Base-by-base conservation (phyloP, 2,329 filamentous ascomycete genomes). In the Kalaharituber pfeilii region DNA sequence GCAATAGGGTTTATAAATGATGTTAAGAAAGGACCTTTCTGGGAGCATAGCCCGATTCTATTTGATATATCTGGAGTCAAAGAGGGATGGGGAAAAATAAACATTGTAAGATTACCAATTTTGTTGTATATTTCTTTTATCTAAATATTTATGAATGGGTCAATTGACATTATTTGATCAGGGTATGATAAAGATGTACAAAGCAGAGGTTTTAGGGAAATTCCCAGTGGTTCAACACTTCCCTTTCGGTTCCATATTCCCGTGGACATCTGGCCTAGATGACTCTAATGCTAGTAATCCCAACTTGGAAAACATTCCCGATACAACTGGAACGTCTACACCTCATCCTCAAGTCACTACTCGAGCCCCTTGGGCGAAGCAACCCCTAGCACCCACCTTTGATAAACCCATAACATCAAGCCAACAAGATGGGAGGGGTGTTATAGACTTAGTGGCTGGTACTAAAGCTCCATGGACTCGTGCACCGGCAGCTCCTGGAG, bases 151-250 rank as follows among this genome's bases (percentile, higher is more conserved):
- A n/a, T n/a, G n/a, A n/a, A n/a, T n/a, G n/a, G n/a, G n/a, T n/a
- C n/a, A n/a, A 13, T 47, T 11, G 22, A 47, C 44, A 9, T 18
- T 45, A 39, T 26, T n/a, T 22, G 30, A 52, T 55, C 56, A 83
- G 81, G 91, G 91, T 51, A 96, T 98, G 91, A 79, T 98, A 64
- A 98, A 96, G 70, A 98, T 98, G 91, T 98, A 89, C 71, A 87
- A 93, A 62, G 91, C 86, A 18, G 91, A 98, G 71, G 91, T 98
- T 2, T 73, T 98, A 13, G 86, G 84, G 36, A 98, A 98, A 68
- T 95, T 95, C 65, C 91, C 91, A 2, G 91, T 98, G 2, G 86
- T 98, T n/a, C 91, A 98, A 69, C 91, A 98, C 69, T 96, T 91
- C 62, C 78, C 76, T 2, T 89, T 91, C 61, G 85, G 85, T 25